Base-by-base conservation (phyloP, 768 basidiomycete genomes). In the Rhizopogon roseolus region DNA sequence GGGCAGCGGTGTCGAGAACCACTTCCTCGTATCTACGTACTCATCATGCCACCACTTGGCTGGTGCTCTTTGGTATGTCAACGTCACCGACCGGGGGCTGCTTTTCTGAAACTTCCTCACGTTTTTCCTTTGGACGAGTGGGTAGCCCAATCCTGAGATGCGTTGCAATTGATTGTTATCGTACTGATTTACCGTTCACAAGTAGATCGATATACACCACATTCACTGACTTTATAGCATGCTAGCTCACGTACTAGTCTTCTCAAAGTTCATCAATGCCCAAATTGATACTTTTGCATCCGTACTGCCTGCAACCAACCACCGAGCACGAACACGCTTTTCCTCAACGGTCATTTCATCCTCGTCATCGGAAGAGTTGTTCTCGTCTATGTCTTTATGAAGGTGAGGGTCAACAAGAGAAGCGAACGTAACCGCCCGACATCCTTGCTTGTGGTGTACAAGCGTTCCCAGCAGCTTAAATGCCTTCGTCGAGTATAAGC, bases 401-500 rank as follows among this genome's bases (percentile, higher is more conserved):
- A 17, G 41, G 6, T 17, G 14, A 5, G 48, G 11, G 4, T 63
- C 17, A 50, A 54, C 54, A 6, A 55, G 40, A 32, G 71, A 62
- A 19, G 88, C 84, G 64, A 98, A 98, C 3, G 81, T 77, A 17
- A 97, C 60, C 4, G 81, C 77, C 59, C 95, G 90, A 54, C 90
- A 88, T 13, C 78, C 80, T 8, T 79, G 77, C 57, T 90, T 89
- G 73, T 98, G 96, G 64, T 92, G 90, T 25, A 74, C 74, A 6
- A 98, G 76, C 4, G 86, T 88, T 5, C 96, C 96, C 6, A 99
- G 84, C 0, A 88, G 70, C 60, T 91, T 94, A 67, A 93, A 77
- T 5, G 81, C 78, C 59, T 84, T 86, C 2, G 90, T 85, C 0
- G 93, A 88, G 69, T 88, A 93, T 7, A 98, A 72, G 0, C 92